phyloP scores from a whole-genome alignment of 192 early-diverging fungal genomes.

The Gryganskiella cystojenkinii region DNA sequence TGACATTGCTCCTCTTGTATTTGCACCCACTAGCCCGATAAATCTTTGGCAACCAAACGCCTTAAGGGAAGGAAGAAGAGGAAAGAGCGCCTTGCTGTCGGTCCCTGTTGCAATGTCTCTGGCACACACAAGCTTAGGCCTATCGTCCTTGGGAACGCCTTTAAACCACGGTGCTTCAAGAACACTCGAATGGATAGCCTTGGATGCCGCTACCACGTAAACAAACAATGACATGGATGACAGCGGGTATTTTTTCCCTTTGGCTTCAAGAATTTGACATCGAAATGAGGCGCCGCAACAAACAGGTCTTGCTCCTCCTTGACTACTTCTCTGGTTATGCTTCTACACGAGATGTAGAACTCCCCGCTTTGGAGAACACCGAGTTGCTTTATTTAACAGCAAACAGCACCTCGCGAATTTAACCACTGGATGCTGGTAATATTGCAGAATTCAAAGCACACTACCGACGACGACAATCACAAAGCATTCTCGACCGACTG shows the following conservation, averaged over 20 bases:
- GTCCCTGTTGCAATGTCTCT: not conserved
- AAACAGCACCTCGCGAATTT: not conserved
- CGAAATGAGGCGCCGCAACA: not conserved
- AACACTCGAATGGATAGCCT: slow-evolving; percentile 7
- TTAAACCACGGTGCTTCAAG: slow-evolving; percentile 2
- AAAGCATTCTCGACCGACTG: not conserved
- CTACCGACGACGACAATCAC: not conserved
- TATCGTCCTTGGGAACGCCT: not conserved
- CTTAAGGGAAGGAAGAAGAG: slow-evolving; percentile 56
- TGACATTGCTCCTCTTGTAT: slow-evolving; percentile 53
- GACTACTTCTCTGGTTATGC: not conserved
- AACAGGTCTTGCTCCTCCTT: not conserved
- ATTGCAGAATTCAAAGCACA: not conserved
- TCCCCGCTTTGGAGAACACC: not conserved
- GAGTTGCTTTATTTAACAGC: not conserved
- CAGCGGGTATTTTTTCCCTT: slow-evolving; percentile 66
- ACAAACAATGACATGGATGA: slow-evolving; percentile 51
- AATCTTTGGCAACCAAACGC: slow-evolving; percentile 56
- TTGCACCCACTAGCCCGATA: slow-evolving; percentile 69
- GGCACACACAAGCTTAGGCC: slow-evolving; percentile 4
- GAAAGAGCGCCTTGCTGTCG: slow-evolving; percentile 31
- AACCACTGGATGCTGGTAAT: not conserved
- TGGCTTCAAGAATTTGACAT: slow-evolving; percentile 5
- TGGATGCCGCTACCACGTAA: slow-evolving; percentile 60
- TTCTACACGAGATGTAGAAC: not conserved